These are phyloP conservation scores for Luzula sylvatica DNA, from an alignment of 176 grass and related monocot genomes.

Conservation along the genomic window DNA sequence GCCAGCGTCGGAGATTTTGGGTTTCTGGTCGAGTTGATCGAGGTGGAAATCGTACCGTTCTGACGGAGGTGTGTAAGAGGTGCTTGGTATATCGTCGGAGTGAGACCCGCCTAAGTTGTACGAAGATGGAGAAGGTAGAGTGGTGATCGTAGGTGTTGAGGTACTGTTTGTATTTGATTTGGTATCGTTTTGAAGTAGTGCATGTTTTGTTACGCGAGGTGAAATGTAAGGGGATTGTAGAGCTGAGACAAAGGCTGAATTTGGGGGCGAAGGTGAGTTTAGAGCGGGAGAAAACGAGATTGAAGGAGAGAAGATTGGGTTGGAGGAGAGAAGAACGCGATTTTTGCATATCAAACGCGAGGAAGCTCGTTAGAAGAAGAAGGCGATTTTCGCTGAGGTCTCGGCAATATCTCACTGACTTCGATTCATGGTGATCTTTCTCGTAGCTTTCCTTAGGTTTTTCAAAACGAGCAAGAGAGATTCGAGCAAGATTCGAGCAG, in stretches of 20 bases:
- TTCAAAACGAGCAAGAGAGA: too few relatives aligned
- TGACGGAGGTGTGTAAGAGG: slow-evolving; percentile 62
- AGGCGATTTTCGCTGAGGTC: too few relatives aligned
- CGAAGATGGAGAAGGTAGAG: slow-evolving; percentile 34
- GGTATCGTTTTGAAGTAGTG: background rate
- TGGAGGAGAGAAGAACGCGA: too few relatives aligned
- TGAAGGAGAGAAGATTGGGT: slow-evolving; percentile 57
- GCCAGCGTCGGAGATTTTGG: slow-evolving; percentile 48
- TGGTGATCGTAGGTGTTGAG: slow-evolving; percentile 23
- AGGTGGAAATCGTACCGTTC: slow-evolving; percentile 57
- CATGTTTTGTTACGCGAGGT: slow-evolving; percentile 39
- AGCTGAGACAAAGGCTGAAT: slow-evolving; percentile 72
- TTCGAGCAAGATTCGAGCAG: too few relatives aligned
- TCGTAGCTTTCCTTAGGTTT: too few relatives aligned
- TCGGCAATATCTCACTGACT: too few relatives aligned
- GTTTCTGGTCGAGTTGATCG: slow-evolving; percentile 39
- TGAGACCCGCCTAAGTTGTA: slow-evolving; percentile 41
- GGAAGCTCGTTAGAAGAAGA: too few relatives aligned
- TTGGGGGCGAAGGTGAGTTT: slow-evolving; percentile 74
- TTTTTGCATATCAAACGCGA: too few relatives aligned
- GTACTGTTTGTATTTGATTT: too few relatives aligned
- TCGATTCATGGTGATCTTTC: too few relatives aligned
- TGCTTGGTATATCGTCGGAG: slow-evolving; percentile 62
- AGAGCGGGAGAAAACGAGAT: slow-evolving; percentile 67
- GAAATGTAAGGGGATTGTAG: slow-evolving; percentile 88